Percentiles rank a stretch among this genome's conserved stretches.
Conservation (phyloP, 2,329 filamentous ascomycete species). For the Chrysosporium queenslandicum region DNA sequence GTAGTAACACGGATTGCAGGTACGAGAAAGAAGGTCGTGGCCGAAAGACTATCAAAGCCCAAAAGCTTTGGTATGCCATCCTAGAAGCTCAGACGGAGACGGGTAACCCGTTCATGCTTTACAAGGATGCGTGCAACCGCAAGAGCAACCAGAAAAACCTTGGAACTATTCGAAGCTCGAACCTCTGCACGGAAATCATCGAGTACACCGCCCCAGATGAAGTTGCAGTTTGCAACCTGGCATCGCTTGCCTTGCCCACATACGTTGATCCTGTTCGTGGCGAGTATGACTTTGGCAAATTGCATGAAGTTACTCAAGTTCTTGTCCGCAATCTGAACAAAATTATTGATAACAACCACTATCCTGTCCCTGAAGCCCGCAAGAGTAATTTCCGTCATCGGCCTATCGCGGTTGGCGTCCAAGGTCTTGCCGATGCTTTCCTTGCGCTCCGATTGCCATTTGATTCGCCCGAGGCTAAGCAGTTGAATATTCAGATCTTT, state of each 20-base stretch:
- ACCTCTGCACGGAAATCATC: conserved; percentile 96
- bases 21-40: conserved; percentile 85
- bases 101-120: conserved; percentile 98
- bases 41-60: conserved; percentile 84
- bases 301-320: conserved; percentile 87
- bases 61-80: conserved; percentile 99
- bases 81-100: conserved; percentile 98
- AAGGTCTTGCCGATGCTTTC: conserved; percentile 96
- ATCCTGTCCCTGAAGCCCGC: conserved; percentile 85
- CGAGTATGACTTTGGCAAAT: conserved; percentile 88
- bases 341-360: conserved; percentile 97
- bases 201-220: conserved; percentile 97
- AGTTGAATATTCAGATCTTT: conserved; percentile 97
- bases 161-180: conserved; percentile 95
- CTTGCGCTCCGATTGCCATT: conserved; percentile 93
- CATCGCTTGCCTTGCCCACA: conserved; percentile 81
- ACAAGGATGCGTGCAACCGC: conserved; percentile 96
- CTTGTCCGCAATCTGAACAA: conserved; percentile 93
- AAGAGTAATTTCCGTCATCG: conserved; percentile 97
- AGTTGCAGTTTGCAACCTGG: conserved; percentile 96
- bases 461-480: conserved; percentile 84
- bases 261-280: conserved; percentile 80
- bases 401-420: conserved; percentile 91
- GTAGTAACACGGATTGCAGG: conserved; percentile 31
- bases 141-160: conserved; percentile 99